Conservation (phyloP, 106 monocot species). For the Narthecium ossifragum region DNA sequence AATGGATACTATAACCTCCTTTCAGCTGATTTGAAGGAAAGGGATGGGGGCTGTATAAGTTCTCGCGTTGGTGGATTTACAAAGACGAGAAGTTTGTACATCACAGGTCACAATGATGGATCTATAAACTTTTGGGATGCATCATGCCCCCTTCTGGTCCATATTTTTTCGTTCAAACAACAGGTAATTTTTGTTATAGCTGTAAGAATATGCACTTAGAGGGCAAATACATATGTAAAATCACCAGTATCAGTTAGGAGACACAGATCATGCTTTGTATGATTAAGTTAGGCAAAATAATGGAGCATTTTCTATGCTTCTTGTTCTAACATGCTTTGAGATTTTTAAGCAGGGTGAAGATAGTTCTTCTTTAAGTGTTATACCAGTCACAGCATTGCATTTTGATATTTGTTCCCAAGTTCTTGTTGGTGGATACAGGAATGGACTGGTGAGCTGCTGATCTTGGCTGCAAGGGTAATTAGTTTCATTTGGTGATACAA, state of each 20-base stretch:
- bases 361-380: conserved; percentile 16
- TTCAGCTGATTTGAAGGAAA: conserved; percentile 40
- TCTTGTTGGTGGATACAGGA: conserved; percentile 55
- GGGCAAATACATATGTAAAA: too few species aligned
- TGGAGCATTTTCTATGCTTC: neutral
- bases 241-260: too few species aligned
- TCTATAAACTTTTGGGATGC: conserved; percentile 83
- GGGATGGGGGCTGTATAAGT: conserved; percentile 15
- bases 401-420: conserved; percentile 56
- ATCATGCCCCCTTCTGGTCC: conserved; percentile 56
- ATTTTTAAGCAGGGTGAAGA: conserved; percentile 44
- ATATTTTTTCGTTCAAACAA: conserved; percentile 46
- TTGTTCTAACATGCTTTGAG: neutral
- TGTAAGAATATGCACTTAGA: too few species aligned
- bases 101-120: conserved; percentile 87
- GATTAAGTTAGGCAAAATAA: too few species aligned
- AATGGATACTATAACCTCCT: conserved; percentile 48
- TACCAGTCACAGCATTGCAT: conserved; percentile 58
- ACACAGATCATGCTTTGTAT: too few species aligned
- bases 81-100: conserved; percentile 48
- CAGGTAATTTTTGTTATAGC: conserved; percentile 27
- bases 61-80: conserved; percentile 24
- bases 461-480: neutral
- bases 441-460: conserved; percentile 48
- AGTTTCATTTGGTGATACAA: too few species aligned